phyloP scores from a whole-genome alignment of 176 grass and related monocot genomes.

The Oryza australiensis region DNA sequence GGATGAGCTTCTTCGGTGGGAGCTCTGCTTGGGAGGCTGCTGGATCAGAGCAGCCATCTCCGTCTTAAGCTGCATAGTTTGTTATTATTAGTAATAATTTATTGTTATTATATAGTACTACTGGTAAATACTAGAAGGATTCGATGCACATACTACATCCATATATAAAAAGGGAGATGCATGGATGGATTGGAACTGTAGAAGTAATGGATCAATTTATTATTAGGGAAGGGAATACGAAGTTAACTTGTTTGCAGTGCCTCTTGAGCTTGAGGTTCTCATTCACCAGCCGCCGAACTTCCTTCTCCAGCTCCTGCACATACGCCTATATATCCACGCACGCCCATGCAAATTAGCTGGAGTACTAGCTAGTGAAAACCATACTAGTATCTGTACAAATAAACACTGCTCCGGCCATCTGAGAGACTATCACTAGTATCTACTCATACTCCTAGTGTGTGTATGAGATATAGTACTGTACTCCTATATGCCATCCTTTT shows the following conservation, averaged over 20 bases:
- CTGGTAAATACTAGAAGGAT: too few relatives aligned
- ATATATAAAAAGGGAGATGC: background rate
- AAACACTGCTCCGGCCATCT: too few relatives aligned
- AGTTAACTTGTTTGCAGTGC: constrained; percentile 48
- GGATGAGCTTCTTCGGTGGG: constrained; percentile 34
- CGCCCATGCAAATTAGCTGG: background rate
- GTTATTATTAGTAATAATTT: too few relatives aligned
- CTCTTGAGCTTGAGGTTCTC: constrained; percentile 52
- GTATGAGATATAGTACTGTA: too few relatives aligned
- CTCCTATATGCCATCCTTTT: too few relatives aligned
- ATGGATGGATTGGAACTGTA: too few relatives aligned
- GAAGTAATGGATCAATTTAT: too few relatives aligned
- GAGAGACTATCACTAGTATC: background rate
- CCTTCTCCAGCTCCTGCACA: constrained; percentile 57
- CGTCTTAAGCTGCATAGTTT: constrained; percentile 39
- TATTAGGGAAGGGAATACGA: background rate
- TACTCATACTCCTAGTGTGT: too few relatives aligned
- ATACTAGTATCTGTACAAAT: too few relatives aligned
- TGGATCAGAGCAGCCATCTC: constrained; percentile 39
- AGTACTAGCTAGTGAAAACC: too few relatives aligned
- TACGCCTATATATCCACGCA: constrained; percentile 29
- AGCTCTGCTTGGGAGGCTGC: constrained; percentile 2
- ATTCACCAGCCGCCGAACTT: constrained; percentile 43
- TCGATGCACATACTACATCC: too few relatives aligned
- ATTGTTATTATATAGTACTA: too few relatives aligned